phyloP scores from a whole-genome alignment of 2,329 filamentous ascomycete species.

The Fusarium transvaalense region DNA sequence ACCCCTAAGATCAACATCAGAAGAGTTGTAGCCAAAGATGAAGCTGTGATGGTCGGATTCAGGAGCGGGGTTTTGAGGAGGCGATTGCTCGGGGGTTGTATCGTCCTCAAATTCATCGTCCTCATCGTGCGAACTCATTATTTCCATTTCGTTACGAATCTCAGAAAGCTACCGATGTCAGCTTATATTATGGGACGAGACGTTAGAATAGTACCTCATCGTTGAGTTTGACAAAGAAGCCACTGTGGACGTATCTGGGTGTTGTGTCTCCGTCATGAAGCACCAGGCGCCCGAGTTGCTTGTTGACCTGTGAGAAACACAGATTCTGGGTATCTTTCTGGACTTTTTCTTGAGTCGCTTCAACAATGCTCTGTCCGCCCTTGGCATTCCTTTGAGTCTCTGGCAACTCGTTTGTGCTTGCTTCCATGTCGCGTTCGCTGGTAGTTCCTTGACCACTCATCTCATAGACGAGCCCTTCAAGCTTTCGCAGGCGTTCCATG shows the following conservation, averaged over 20 bases:
- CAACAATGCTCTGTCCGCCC: conserved; percentile 18
- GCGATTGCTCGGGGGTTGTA: conserved; percentile 36
- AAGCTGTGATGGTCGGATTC: conserved; percentile 36
- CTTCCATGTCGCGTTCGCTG: background rate
- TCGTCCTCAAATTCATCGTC: conserved; percentile 27
- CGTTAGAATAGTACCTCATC: conserved; percentile 69
- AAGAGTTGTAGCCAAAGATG: conserved; percentile 37
- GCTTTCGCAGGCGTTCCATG: conserved; percentile 75
- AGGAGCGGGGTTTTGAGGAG: conserved; percentile 17
- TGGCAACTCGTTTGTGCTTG: background rate
- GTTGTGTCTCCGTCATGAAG: conserved; percentile 76
- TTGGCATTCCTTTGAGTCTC: conserved; percentile 2
- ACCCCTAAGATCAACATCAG: conserved; percentile 22
- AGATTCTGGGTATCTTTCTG: conserved; percentile 48
- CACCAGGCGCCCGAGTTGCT: conserved; percentile 69
- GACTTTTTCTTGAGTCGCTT: conserved; percentile 30
- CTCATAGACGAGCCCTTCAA: conserved; percentile 80
- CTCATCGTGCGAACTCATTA: conserved; percentile 30
- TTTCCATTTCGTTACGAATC: conserved; percentile 35
- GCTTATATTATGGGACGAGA: background rate
- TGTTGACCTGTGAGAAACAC: conserved; percentile 58
- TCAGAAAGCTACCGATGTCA: conserved; percentile 32
- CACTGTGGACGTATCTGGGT: conserved; percentile 79
- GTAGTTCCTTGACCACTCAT: conserved; percentile 65
- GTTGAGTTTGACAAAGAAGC: conserved; percentile 80